A percentile compares a stretch with the other conserved stretches of the same genome.
These are phyloP conservation scores for Agaricus bisporus DNA, from an alignment of 768 basidiomycete species.

Conservation along the genomic window DNA sequence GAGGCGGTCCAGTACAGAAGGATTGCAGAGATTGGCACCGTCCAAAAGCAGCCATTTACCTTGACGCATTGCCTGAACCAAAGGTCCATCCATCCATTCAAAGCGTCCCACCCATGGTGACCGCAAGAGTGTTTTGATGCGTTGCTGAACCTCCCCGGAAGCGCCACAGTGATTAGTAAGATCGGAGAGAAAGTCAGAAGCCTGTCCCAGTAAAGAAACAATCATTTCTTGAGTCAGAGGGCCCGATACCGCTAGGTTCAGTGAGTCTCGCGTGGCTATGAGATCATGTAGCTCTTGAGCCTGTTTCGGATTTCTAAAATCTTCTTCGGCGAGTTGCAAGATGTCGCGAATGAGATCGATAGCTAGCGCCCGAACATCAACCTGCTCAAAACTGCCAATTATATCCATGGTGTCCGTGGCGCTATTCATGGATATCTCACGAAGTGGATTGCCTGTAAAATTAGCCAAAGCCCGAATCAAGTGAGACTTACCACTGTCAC, in stretches of 20 bases:
- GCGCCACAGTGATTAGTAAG: background rate
- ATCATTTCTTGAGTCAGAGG: conserved; percentile 2
- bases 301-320: conserved; percentile 22
- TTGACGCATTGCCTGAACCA: conserved; percentile 76
- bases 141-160: background rate
- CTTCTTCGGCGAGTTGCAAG: conserved; percentile 29
- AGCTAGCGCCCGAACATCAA: conserved; percentile 45
- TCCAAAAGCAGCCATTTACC: conserved; percentile 92
- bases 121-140: background rate
- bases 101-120: conserved; percentile 47
- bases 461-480: conserved; percentile 66
- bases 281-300: background rate
- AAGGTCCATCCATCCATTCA: conserved; percentile 93
- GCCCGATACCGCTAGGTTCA: conserved; percentile 12
- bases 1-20: conserved; percentile 92
- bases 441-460: conserved; percentile 59
- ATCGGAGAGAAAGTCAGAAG: conserved; percentile 10
- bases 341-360: conserved; percentile 33
- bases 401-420: conserved; percentile 93
- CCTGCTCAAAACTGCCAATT: conserved; percentile 93
- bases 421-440: conserved; percentile 74
- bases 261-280: conserved; percentile 3
- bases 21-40: conserved; percentile 89
- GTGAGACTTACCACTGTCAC: conserved; percentile 73
- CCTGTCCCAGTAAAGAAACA: conserved; percentile 2